Percentiles rank a stretch among this genome's conserved stretches.
These are phyloP conservation scores for Fusarium citri DNA, from an alignment of 2,329 filamentous ascomycete genomes.

Conservation along the genomic window DNA sequence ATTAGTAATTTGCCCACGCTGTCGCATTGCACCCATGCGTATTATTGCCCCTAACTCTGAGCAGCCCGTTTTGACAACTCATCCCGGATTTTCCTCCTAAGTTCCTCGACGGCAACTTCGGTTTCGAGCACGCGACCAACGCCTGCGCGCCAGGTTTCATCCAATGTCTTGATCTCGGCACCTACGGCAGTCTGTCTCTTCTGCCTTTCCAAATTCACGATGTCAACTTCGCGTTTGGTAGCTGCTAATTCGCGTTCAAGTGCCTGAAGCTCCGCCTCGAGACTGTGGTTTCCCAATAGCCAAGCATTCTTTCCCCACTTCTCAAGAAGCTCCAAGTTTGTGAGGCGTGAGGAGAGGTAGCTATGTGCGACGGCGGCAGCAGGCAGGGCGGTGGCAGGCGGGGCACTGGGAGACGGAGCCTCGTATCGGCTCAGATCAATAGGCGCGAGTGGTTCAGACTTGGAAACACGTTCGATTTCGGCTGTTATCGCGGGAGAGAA, in stretches of 20 bases:
- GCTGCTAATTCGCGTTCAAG: constrained; percentile 81
- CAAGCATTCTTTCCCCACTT: constrained; percentile 89
- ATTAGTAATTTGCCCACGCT: neutral
- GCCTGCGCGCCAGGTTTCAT: constrained; percentile 82
- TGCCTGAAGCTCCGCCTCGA: constrained; percentile 73
- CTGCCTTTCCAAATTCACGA: constrained; percentile 77
- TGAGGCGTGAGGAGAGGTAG: constrained; percentile 64
- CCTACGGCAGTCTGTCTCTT: constrained; percentile 75
- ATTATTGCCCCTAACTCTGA: constrained; percentile 12
- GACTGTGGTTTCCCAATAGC: constrained; percentile 84
- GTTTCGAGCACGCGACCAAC: constrained; percentile 86
- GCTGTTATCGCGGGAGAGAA: constrained; percentile 75
- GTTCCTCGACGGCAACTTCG: constrained; percentile 81
- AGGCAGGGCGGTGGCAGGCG: constrained; percentile 73
- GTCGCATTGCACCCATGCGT: neutral
- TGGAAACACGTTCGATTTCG: constrained; percentile 75
- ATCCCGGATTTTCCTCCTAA: constrained; percentile 75
- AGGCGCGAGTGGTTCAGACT: constrained; percentile 55
- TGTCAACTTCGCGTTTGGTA: constrained; percentile 76
- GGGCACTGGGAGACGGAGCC: constrained; percentile 56
- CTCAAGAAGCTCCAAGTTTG: constrained; percentile 79
- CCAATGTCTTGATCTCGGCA: constrained; percentile 78
- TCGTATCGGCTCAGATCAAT: constrained; percentile 87
- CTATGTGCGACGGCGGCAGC: constrained; percentile 61
- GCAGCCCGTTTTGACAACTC: constrained; percentile 59